Evolutionary conservation across 495 filamentous ascomycete genomes (phyloP).

Genomic region (Aspergillus bertholletiae): DNA sequence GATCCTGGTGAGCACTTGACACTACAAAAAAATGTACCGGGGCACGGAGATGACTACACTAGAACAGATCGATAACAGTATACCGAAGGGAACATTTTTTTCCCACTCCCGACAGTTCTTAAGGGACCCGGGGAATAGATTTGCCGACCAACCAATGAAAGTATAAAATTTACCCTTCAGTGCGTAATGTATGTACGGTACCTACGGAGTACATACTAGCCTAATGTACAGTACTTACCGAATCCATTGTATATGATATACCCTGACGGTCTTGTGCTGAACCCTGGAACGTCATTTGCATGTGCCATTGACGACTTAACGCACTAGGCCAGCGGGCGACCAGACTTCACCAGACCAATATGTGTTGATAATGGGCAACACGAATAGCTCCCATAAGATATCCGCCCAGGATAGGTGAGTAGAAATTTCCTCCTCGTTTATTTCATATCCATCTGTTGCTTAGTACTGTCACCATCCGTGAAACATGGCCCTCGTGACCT

Average conservation of each 20-base stretch:
- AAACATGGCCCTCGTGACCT: not conserved
- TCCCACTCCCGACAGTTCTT: constrained; percentile 20
- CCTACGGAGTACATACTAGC: no score
- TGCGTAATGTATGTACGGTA: not conserved
- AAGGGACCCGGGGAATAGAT: constrained; percentile 18
- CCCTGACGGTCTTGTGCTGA: no score
- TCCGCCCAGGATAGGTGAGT: constrained; percentile 67
- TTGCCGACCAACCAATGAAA: constrained; percentile 7
- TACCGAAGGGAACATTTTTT: constrained; percentile 12
- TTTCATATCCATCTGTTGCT: not conserved
- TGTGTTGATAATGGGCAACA: constrained; percentile 61
- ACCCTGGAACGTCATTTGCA: constrained; percentile 5
- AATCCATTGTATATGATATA: no score
- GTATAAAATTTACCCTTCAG: not conserved
- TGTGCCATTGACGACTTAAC: not conserved
- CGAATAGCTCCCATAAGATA: constrained; percentile 62
- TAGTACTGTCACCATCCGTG: not conserved
- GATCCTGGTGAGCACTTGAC: not conserved
- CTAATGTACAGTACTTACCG: no score
- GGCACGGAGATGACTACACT: not conserved
- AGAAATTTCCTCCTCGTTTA: not conserved
- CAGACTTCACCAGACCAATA: constrained; percentile 20
- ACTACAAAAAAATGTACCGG: not conserved
- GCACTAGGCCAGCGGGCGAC: not conserved
- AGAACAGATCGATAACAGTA: constrained; percentile 1